phyloP scores from a whole-genome alignment of 768 basidiomycete genomes.

The Phylloporus rhodoxanthus region DNA sequence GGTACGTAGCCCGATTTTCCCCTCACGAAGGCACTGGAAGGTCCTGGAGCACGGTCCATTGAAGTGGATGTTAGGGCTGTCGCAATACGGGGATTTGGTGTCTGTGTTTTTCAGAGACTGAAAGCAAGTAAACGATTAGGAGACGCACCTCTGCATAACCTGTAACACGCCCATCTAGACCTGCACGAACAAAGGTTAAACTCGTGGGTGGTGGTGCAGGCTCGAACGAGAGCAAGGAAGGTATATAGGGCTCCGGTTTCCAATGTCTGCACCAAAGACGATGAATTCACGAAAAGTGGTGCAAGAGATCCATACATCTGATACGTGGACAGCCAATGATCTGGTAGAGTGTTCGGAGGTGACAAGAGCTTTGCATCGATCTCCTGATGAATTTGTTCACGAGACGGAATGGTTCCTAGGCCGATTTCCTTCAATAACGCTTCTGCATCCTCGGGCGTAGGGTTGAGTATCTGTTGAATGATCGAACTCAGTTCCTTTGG shows the following conservation, averaged over 20 bases:
- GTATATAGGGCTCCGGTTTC: slow-evolving; percentile 55
- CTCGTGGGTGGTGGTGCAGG: slow-evolving; percentile 73
- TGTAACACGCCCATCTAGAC: slow-evolving; percentile 72
- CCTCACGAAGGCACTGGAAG: slow-evolving; percentile 76
- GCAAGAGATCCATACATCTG: slow-evolving; percentile 61
- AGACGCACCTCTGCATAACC: slow-evolving; percentile 74
- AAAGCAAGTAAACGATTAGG: slow-evolving; percentile 1
- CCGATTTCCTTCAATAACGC: slow-evolving; percentile 50
- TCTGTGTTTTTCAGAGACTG: slow-evolving; percentile 34
- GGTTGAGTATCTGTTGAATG: slow-evolving; percentile 45
- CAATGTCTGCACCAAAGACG: slow-evolving; percentile 50
- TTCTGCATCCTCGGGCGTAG: slow-evolving; percentile 36
- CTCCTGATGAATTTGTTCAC: slow-evolving; percentile 53
- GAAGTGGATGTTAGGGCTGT: slow-evolving; percentile 83
- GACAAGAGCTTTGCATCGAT: slow-evolving; percentile 73
- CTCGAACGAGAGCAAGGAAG: slow-evolving; percentile 56
- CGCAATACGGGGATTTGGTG: slow-evolving; percentile 45
- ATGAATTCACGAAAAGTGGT: slow-evolving; percentile 10
- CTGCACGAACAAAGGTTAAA: slow-evolving; percentile 67
- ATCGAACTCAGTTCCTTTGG: slow-evolving; percentile 21
- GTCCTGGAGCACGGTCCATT: slow-evolving; percentile 76
- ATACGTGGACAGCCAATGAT: slow-evolving; percentile 71
- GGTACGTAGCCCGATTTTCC: slow-evolving; percentile 93
- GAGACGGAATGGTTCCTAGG: slow-evolving; percentile 51
- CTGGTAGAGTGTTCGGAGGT: slow-evolving; percentile 60